phyloP scores from a whole-genome alignment of 2,329 filamentous ascomycete species.

The Diaporthe sp. region DNA sequence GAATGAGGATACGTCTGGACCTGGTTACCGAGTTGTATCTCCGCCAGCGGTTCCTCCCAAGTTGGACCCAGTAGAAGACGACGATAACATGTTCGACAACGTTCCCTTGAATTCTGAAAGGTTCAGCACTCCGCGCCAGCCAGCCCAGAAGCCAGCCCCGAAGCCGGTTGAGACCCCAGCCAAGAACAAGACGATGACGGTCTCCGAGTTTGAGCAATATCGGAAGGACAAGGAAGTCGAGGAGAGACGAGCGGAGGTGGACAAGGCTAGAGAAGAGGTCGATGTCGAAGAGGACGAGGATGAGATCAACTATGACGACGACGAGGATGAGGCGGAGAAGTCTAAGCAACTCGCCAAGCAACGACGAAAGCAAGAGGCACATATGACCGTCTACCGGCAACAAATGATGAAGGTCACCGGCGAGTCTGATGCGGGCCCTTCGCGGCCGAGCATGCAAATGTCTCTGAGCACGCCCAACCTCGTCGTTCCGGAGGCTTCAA shows the following conservation, averaged over 20 bases:
- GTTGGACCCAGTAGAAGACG: slow-evolving; percentile 53
- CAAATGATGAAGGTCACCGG: slow-evolving; percentile 98
- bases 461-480: slow-evolving; percentile 68
- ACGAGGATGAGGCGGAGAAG: slow-evolving; percentile 85
- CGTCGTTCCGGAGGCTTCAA: slow-evolving; percentile 54
- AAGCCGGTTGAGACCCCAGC: slow-evolving; percentile 45
- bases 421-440: slow-evolving; percentile 66
- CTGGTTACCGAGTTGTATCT: slow-evolving; percentile 48
- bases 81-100: slow-evolving; percentile 70
- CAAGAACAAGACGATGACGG: slow-evolving; percentile 88
- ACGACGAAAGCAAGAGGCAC: slow-evolving; percentile 88
- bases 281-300: slow-evolving; percentile 75
- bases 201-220: slow-evolving; percentile 87
- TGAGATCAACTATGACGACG: slow-evolving; percentile 76
- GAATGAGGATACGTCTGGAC: slow-evolving; percentile 54
- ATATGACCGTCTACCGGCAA: slow-evolving; percentile 90
- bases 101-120: slow-evolving; percentile 52
- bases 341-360: slow-evolving; percentile 80
- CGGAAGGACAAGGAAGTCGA: slow-evolving; percentile 78
- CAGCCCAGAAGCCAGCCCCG: slow-evolving; percentile 49
- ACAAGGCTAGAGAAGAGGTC: slow-evolving; percentile 62
- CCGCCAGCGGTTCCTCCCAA: slow-evolving; percentile 51
- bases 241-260: slow-evolving; percentile 54
- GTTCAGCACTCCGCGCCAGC: slow-evolving; percentile 51
- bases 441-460: slow-evolving; percentile 68